Evolutionary conservation across 768 basidiomycete genomes (phyloP), one percentile per base, ranked within the genome.

Genomic region (Boletus patriciae): DNA sequence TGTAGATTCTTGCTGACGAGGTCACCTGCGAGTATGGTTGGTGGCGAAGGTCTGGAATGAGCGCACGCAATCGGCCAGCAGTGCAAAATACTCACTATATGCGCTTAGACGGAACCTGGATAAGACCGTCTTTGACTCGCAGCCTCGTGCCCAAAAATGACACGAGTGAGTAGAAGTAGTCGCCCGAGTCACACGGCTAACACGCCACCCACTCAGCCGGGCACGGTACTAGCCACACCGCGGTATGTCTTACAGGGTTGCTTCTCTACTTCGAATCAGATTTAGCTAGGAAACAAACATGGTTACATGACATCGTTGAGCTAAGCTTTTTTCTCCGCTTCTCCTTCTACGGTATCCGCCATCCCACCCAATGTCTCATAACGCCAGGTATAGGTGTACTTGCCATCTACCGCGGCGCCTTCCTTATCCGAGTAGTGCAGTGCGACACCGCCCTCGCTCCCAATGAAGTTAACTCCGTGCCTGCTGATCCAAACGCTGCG

Each of bases 401-500:
- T 61, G 54, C 57, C 63, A 40, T 60, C 67, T 16, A 49, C 60
- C 7, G 54, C 34, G 6, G 48, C 49, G 18, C 62, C 61, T 51
- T 62, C 61, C 36, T 49, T 55, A 48, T 68, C 58, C 31, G 54
- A 60, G 40, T 3, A 53, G 69, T 80, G 55, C 77, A 75, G 40
- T 75, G 70, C 50, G 27, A 50, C 9, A 10, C 7, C 6, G 33
- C 82, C 73, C 74, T 74, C 78, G 68, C 19, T 59, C 25, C 69
- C 70, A 11, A 70, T 68, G 4, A 50, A n/a, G 36, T 61, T 70
- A 9, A 48, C 61, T 31, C 61, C 61, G 25, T 64, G 23, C 45
- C 85, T 77, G 51, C 85, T 81, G 62, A 92, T 88, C 83, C 85
- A 91, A 31, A 84, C 82, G 34, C 82, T 84, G 27, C 62, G 70